Base-by-base conservation (phyloP, 2,329 filamentous ascomycete species). In the Cladophialophora yegresii region DNA sequence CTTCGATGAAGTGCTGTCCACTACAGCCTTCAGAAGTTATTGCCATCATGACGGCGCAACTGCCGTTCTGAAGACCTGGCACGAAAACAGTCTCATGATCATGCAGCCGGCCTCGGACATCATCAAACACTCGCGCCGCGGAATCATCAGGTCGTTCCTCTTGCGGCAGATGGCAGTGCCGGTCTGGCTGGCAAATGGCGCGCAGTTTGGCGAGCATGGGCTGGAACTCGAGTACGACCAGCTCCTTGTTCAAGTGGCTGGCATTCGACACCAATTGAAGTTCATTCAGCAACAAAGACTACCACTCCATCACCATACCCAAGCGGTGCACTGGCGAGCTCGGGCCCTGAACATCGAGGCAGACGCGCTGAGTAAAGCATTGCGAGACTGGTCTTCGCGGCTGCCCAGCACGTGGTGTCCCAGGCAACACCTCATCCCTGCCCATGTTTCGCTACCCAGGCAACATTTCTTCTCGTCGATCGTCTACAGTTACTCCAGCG, bases 31-130 rank as follows among this genome's bases (percentile, higher is more conserved):
- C 26, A 50, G 20, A 28, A 68, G 76, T n/a, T 81, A 80, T 64
- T 81, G 72, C 16, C 74, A 75, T 67, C 70, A 74, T 62, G 69
- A 73, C 66, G 74, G 74, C 16, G 72, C 72, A 9, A 55, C 72
- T 50, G 72, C 72, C 9, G 68, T 75, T 30, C 51, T 76, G 53
- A 74, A 72, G 53, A 45, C 68, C 16, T 76, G 74, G 74, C 69
- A 69, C 13, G 66, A 73, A 10, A 58, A 61, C 4, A 45, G 64
- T 1, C 43, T 49, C 32, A 13, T n/a, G 9, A 20, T 13, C 20
- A 32, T 51, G 1, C 58, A 43, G 5, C 54, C 62, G 22, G 61
- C 67, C 32, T 69, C 72, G 12, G 53, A 62, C 47, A 68, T 75
- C 30, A 68, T 76, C 43, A 74, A 72, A 50, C 63, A 73, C 26